Percentiles rank a stretch among this genome's conserved stretches.
Evolutionary conservation across 805 yeast genomes (phyloP).

Genomic region (Suhomyces prunicola): DNA sequence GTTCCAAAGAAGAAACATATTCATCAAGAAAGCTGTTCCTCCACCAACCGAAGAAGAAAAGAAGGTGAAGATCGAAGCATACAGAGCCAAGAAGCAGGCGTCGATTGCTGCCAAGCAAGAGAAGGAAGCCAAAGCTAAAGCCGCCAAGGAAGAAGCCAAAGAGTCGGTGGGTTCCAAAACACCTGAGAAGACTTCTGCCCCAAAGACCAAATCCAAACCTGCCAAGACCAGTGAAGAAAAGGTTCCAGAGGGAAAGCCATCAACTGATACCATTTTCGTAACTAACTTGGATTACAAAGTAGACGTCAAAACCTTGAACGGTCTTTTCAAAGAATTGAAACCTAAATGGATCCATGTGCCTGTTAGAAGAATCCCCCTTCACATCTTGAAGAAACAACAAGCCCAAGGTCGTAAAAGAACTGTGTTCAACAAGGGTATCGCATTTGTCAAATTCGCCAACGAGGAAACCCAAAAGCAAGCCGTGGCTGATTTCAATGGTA

Average conservation of each 20-base stretch:
- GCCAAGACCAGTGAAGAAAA: constrained; percentile 8
- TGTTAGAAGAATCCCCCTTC: constrained; percentile 43
- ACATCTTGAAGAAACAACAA: constrained; percentile 41
- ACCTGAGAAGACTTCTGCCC: not conserved
- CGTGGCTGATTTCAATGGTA: constrained; percentile 67
- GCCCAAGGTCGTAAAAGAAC: constrained; percentile 39
- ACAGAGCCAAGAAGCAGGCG: constrained; percentile 22
- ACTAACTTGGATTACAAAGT: constrained; percentile 56
- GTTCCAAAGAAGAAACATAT: constrained; percentile 47
- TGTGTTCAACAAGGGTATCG: constrained; percentile 60
- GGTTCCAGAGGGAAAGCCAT: constrained; percentile 49
- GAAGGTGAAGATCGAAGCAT: constrained; percentile 33
- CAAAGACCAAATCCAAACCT: constrained; percentile 6
- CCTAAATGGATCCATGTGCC: constrained; percentile 64
- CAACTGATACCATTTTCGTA: constrained; percentile 58
- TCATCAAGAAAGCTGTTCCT: constrained; percentile 53
- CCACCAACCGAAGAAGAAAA: constrained; percentile 47
- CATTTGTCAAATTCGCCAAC: constrained; percentile 57
- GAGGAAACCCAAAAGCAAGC: constrained; percentile 68
- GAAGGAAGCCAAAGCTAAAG: constrained; percentile 16
- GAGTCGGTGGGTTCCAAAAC: constrained; percentile 11
- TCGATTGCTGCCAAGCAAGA: constrained; percentile 12
- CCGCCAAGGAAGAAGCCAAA: constrained; percentile 16
- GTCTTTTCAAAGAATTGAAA: constrained; percentile 45
- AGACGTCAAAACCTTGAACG: constrained; percentile 44